These are phyloP conservation scores for Aspergillus flavus DNA, from an alignment of 2,329 filamentous ascomycete genomes.

Conservation along the genomic window DNA sequence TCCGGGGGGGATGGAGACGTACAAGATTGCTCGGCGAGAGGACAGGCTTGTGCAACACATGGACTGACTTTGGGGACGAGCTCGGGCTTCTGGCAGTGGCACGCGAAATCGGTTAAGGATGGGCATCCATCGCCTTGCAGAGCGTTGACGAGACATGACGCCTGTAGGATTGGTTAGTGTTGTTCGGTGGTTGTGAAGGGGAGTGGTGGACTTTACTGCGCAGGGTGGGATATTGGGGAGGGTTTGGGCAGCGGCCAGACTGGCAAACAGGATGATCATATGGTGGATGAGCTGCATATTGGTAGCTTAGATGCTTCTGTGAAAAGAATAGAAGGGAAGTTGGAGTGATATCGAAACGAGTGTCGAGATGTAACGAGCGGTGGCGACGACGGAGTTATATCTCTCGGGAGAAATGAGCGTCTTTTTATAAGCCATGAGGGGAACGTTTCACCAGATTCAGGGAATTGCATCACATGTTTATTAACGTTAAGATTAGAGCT, in stretches of 20 bases:
- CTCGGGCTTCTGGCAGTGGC: constrained; percentile 51
- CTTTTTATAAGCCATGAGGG: constrained; percentile 1
- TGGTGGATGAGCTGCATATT: constrained; percentile 39
- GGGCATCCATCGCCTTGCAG: constrained; percentile 49
- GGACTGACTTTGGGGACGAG: constrained; percentile 48
- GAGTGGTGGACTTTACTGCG: constrained; percentile 41
- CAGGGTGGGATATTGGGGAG: constrained; percentile 48
- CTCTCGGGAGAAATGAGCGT: not conserved
- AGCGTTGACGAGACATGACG: constrained; percentile 49
- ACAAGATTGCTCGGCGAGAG: constrained; percentile 41
- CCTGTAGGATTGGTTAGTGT: constrained; percentile 30
- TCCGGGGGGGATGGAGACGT: constrained; percentile 14
- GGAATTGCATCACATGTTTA: constrained; percentile 4
- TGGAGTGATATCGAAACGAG: not conserved
- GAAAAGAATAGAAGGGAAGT: not conserved
- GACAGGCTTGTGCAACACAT: constrained; percentile 50
- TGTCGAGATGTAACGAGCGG: constrained; percentile 6
- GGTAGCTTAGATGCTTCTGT: not conserved
- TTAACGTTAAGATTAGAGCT: not conserved
- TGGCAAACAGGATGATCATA: constrained; percentile 44
- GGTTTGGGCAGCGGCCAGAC: constrained; percentile 49
- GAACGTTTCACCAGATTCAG: not conserved
- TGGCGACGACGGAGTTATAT: not conserved
- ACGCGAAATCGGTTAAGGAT: constrained; percentile 51
- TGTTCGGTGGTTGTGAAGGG: not conserved